Evolutionary conservation across 1,284 basidiomycete genomes (phyloP).

Genomic region (Malassezia psittaci): DNA sequence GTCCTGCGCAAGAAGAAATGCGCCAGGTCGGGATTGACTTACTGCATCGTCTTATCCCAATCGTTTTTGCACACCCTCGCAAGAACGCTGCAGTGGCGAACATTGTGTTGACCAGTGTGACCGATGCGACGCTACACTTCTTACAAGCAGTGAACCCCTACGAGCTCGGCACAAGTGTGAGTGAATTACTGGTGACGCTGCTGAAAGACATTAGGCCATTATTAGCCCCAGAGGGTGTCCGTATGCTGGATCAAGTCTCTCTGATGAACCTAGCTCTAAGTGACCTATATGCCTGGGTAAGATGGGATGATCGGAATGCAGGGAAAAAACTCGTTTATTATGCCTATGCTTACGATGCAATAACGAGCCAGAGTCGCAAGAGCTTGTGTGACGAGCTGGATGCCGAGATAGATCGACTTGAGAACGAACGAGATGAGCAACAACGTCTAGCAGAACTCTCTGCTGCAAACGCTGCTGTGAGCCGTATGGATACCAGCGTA

Average conservation of each 20-base stretch:
- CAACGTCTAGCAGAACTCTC: not conserved
- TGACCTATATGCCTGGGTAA: not conserved
- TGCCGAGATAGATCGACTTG: not conserved
- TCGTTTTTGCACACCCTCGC: constrained; percentile 1
- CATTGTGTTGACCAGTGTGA: not conserved
- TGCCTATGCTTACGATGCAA: not conserved
- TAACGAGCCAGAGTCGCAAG: not conserved
- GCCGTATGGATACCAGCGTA: constrained; percentile 4
- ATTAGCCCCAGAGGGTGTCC: not conserved
- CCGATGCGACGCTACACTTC: constrained; percentile 10
- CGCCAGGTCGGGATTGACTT: not conserved
- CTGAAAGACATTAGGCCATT: not conserved
- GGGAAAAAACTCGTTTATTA: constrained; percentile 13
- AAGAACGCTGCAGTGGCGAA: no score
- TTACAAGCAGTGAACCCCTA: not conserved
- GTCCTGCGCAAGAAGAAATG: not conserved
- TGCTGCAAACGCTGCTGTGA: constrained; percentile 1
- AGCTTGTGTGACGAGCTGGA: not conserved
- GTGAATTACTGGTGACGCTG: constrained; percentile 2
- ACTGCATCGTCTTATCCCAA: constrained; percentile 1
- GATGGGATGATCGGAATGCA: not conserved
- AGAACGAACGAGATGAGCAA: constrained; percentile 7
- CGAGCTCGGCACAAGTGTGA: not conserved
- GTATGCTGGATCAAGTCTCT: not conserved
- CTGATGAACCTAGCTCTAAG: constrained; percentile 1